Evolutionary conservation across 257 asterid species (phyloP).

Genomic region (Ilex asprella): DNA sequence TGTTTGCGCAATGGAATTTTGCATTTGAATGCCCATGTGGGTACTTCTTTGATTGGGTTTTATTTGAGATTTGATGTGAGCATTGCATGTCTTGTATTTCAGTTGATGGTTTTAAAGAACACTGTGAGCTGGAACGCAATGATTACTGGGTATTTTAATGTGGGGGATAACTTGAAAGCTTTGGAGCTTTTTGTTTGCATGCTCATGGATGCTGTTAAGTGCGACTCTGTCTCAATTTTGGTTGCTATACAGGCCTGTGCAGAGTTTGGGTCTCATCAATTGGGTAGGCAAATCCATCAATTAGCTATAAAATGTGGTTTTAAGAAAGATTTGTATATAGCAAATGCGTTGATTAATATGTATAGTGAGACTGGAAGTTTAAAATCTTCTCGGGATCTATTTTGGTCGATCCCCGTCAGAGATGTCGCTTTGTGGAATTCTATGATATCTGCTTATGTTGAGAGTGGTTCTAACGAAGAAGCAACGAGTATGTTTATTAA

Average conservation of each 20-base stretch:
- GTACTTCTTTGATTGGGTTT: conserved; percentile 25
- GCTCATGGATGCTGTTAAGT: conserved; percentile 13
- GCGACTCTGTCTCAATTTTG: conserved; percentile 18
- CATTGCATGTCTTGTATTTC: conserved; percentile 10
- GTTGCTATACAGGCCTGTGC: conserved; percentile 21
- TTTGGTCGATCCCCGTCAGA: conserved; percentile 11
- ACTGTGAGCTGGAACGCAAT: conserved; percentile 21
- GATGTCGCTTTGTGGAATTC: conserved; percentile 24
- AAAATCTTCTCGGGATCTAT: conserved; percentile 9
- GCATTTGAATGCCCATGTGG: conserved; percentile 16
- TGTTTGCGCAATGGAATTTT: conserved; percentile 24
- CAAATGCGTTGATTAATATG: conserved; percentile 18
- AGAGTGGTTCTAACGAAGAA: conserved; percentile 17
- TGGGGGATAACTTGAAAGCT: conserved; percentile 8
- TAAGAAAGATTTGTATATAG: conserved; percentile 5
- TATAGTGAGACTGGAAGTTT: conserved; percentile 15
- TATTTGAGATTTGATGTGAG: conserved; percentile 16
- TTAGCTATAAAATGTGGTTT: conserved; percentile 11
- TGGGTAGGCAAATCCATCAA: conserved; percentile 27
- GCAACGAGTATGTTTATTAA: conserved; percentile 13
- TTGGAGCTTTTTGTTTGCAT: conserved; percentile 13
- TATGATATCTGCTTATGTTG: conserved; percentile 12
- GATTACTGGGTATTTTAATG: conserved; percentile 19
- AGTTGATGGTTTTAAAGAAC: conserved; percentile 10
- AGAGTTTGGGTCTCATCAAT: conserved; percentile 4